These are phyloP conservation scores for Alternaria gansuensis DNA, from an alignment of 2,329 filamentous ascomycete species.

Conservation along the genomic window DNA sequence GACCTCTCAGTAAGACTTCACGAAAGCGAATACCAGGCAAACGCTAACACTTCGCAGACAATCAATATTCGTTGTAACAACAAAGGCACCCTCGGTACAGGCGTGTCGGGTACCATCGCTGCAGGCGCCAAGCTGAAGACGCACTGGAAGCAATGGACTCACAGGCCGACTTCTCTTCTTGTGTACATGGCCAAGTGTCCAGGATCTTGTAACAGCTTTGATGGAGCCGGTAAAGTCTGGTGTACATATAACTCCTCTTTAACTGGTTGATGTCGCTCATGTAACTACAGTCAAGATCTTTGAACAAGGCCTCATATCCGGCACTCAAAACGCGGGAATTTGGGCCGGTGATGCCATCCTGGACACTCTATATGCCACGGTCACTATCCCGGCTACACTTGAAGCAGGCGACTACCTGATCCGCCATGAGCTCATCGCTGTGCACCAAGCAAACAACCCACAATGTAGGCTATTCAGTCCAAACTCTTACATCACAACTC, in stretches of 20 bases:
- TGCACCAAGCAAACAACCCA: conserved; percentile 63
- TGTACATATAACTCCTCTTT: conserved; percentile 18
- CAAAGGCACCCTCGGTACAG: conserved; percentile 37
- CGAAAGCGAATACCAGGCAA: neutral
- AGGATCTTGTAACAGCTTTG: conserved; percentile 58
- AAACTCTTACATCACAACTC: neutral
- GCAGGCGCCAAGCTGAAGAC: conserved; percentile 62
- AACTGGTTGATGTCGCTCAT: conserved; percentile 30
- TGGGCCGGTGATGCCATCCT: conserved; percentile 61
- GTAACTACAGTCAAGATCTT: conserved; percentile 61
- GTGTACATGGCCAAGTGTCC: conserved; percentile 64
- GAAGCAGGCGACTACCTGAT: conserved; percentile 65
- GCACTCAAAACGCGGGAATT: conserved; percentile 56
- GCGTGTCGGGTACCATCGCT: conserved; percentile 56
- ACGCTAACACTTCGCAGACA: conserved; percentile 25
- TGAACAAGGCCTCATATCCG: conserved; percentile 61
- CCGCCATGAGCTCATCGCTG: conserved; percentile 65
- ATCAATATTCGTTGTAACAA: conserved; percentile 49
- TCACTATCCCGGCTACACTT: conserved; percentile 59
- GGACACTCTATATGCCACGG: conserved; percentile 60
- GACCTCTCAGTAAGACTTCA: conserved; percentile 37
- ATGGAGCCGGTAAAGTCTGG: conserved; percentile 63
- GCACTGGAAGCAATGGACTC: conserved; percentile 66
- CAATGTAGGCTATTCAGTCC: conserved; percentile 48
- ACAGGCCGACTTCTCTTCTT: conserved; percentile 64